phyloP scores from a whole-genome alignment of 108 stramenopile genomes.

The Pseudonitzschia delicatissima region DNA sequence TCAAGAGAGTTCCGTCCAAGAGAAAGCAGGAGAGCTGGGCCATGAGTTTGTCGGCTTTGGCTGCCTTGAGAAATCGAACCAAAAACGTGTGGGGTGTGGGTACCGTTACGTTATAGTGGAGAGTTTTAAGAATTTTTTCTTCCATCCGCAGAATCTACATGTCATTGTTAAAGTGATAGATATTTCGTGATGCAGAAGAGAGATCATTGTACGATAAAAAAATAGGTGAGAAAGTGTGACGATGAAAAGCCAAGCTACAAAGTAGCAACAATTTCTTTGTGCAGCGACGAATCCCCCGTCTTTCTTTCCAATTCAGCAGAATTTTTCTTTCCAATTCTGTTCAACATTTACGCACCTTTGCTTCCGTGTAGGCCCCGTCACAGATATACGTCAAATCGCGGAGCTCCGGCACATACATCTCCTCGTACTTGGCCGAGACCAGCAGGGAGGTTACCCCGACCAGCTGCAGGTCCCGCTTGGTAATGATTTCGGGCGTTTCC shows the following conservation, averaged over 20 bases:
- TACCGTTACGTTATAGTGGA: slow-evolving; percentile 83
- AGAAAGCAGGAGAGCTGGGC: slow-evolving; percentile 85
- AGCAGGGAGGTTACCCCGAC: slow-evolving; percentile 82
- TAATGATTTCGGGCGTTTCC: slow-evolving; percentile 35
- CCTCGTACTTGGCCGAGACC: slow-evolving; percentile 91
- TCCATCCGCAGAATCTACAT: slow-evolving; percentile 87
- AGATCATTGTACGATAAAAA: not conserved
- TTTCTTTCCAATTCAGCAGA: no score
- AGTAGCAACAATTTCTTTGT: not conserved
- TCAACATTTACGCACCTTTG: slow-evolving; percentile 21
- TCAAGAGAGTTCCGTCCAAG: slow-evolving; percentile 87
- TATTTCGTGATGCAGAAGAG: not conserved
- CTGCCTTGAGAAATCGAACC: slow-evolving; percentile 90
- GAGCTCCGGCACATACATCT: slow-evolving; percentile 85
- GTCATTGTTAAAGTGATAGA: not conserved
- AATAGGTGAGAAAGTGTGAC: not conserved
- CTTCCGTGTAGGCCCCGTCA: slow-evolving; percentile 65
- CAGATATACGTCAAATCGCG: slow-evolving; percentile 80
- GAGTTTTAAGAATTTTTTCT: slow-evolving; percentile 74
- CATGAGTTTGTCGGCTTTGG: slow-evolving; percentile 79
- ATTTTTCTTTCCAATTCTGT: no score
- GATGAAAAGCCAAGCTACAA: not conserved
- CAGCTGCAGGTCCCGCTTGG: slow-evolving; percentile 78
- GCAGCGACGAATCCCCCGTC: no score
- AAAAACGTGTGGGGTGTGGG: slow-evolving; percentile 91